Percentiles rank a stretch among this genome's conserved stretches.
phyloP scores from a whole-genome alignment of 202 grass and related monocot genomes.

The Zoysia matrella region DNA sequence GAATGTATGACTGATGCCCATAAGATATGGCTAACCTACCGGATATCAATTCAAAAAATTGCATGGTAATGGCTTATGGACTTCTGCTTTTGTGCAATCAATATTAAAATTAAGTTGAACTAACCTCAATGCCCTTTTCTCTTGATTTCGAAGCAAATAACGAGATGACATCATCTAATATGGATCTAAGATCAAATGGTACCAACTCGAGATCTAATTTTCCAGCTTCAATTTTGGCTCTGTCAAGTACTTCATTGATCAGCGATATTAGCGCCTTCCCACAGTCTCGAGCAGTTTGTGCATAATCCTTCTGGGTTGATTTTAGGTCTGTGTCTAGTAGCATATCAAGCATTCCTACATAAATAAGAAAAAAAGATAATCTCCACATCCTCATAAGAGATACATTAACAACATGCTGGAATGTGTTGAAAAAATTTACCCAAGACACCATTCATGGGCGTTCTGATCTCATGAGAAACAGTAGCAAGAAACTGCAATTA shows the following conservation, averaged over 20 bases:
- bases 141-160: constrained; percentile 40
- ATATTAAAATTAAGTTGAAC: neutral
- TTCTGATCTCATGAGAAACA: constrained; percentile 99
- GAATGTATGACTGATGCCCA: neutral
- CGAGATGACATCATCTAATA: constrained; percentile 89
- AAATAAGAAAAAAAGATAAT: constrained; percentile 3
- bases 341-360: too few species aligned
- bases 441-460: constrained; percentile 98
- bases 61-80: constrained; percentile 3
- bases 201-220: constrained; percentile 59
- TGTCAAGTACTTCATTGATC: too few species aligned
- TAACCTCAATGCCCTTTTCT: too few species aligned
- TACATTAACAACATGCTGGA: constrained; percentile 29
- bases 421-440: constrained; percentile 54
- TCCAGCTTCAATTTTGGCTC: too few species aligned
- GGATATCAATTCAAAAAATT: too few species aligned
- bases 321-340: too few species aligned
- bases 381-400: constrained; percentile 20
- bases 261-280: too few species aligned
- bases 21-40: neutral
- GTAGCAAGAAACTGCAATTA: constrained; percentile 93
- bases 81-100: neutral
- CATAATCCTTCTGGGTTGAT: too few species aligned
- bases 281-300: too few species aligned
- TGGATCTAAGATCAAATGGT: constrained; percentile 83